Evolutionary conservation across 1,284 basidiomycete species (phyloP).

Genomic region (Cutaneotrichosporon arboriforme): DNA sequence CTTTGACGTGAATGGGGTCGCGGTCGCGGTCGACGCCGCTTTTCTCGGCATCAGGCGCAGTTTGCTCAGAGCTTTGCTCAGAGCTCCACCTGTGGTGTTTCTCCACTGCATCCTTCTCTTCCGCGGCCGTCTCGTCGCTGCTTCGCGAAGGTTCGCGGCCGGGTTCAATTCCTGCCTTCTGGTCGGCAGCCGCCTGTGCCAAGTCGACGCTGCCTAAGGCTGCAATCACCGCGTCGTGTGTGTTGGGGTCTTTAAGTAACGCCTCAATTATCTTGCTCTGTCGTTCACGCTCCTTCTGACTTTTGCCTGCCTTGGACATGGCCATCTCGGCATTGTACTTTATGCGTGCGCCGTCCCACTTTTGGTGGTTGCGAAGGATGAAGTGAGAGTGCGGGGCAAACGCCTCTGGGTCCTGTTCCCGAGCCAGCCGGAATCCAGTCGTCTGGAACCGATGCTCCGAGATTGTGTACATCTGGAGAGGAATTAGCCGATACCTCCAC

Average conservation of each 20-base stretch:
- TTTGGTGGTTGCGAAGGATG: constrained; percentile 30
- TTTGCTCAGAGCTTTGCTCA: not conserved
- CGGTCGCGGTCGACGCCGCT: not conserved
- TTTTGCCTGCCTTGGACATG: not conserved
- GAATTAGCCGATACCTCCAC: not conserved
- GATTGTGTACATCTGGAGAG: constrained; percentile 16
- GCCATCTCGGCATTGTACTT: not conserved
- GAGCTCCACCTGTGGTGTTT: not conserved
- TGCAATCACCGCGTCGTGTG: not conserved
- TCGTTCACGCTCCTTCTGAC: too few relatives aligned
- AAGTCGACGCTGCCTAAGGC: not conserved
- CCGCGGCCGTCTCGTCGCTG: not conserved
- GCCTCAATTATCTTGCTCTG: not conserved
- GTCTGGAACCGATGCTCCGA: constrained; percentile 14
- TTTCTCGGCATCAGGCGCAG: not conserved
- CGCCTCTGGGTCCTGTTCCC: constrained; percentile 26
- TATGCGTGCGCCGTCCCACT: constrained; percentile 16
- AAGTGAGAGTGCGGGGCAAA: constrained; percentile 44
- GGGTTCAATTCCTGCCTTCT: constrained; percentile 3
- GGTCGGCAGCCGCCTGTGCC: not conserved
- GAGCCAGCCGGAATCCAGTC: constrained; percentile 12
- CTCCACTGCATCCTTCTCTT: not conserved
- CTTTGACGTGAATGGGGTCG: too few relatives aligned
- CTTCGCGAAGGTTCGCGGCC: not conserved
- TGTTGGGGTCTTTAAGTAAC: not conserved